Conservation (phyloP, 2,329 filamentous ascomycete genomes). For the Achaetomium macrosporum region DNA sequence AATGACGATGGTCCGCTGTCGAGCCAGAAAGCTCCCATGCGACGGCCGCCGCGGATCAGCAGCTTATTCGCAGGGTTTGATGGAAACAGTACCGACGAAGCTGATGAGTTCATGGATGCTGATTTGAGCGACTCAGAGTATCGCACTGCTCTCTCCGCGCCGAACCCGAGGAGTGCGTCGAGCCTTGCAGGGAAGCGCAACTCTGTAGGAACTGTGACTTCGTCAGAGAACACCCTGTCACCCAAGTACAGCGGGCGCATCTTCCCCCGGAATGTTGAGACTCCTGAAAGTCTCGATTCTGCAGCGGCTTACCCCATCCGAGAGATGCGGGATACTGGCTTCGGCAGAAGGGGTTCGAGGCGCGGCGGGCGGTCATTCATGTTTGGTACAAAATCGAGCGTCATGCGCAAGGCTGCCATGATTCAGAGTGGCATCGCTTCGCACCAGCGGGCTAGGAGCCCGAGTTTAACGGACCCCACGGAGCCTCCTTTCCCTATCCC, state of each 20-base stretch:
- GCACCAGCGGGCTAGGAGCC: constrained; percentile 61
- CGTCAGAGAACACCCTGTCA: constrained; percentile 38
- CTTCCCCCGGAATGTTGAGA: constrained; percentile 14
- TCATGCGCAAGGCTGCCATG: constrained; percentile 72
- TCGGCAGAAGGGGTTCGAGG: constrained; percentile 21
- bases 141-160: constrained; percentile 59
- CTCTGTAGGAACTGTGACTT: constrained; percentile 35
- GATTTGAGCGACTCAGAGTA: constrained; percentile 64
- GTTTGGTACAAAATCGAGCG: constrained; percentile 43
- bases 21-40: constrained; percentile 52
- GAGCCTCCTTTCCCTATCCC: constrained; percentile 90
- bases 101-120: constrained; percentile 54
- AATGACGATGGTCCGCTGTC: constrained; percentile 74
- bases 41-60: constrained; percentile 68
- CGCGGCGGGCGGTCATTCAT: constrained; percentile 27
- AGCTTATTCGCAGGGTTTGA: constrained; percentile 87
- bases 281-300: constrained; percentile 16
- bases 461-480: constrained; percentile 53
- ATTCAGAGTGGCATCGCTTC: constrained; percentile 72
- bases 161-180: constrained; percentile 43
- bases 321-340: constrained; percentile 22
- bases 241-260: constrained; percentile 28
- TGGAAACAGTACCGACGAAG: constrained; percentile 61
- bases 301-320: constrained; percentile 15
- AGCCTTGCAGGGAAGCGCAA: constrained; percentile 38